These are phyloP conservation scores for Trebouxia sp. DNA, from an alignment of 139 green algal species.

Conservation along the genomic window DNA sequence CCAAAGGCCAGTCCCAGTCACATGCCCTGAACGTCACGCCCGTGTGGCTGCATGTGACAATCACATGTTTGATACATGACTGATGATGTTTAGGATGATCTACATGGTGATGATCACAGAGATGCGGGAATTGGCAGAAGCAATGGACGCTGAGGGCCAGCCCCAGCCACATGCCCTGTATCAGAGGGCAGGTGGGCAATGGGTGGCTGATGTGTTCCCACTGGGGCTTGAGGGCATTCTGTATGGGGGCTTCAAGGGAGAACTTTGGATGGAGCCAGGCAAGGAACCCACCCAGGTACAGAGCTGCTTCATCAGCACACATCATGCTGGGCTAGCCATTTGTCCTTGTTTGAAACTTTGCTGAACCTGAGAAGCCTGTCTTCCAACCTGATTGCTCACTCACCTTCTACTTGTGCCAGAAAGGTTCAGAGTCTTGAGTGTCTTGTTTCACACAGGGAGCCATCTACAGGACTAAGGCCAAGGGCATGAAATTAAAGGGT, in stretches of 20 bases:
- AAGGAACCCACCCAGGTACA: constrained; percentile 40
- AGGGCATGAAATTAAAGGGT: constrained; percentile 21
- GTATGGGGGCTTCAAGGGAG: constrained; percentile 54
- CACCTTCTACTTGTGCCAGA: neutral
- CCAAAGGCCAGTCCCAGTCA: neutral
- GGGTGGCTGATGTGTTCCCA: constrained; percentile 60
- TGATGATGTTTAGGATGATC: constrained; percentile 28
- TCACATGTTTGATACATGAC: neutral
- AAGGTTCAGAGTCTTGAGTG: neutral
- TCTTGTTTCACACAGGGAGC: constrained; percentile 27
- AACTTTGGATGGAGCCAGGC: constrained; percentile 79
- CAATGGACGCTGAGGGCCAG: constrained; percentile 46
- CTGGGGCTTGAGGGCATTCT: constrained; percentile 53
- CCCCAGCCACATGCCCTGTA: constrained; percentile 30
- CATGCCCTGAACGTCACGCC: neutral
- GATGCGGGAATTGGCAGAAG: constrained; percentile 55
- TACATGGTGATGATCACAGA: constrained; percentile 49
- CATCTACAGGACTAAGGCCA: constrained; percentile 48
- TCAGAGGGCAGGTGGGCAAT: constrained; percentile 42
- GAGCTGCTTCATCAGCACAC: neutral
- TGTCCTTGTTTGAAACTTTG: no score
- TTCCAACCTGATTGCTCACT: neutral
- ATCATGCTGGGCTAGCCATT: no score
- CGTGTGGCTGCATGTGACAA: neutral
- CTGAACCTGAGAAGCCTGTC: neutral